phyloP scores from a whole-genome alignment of 305 asterid genomes.

The Fraxinus platypoda region DNA sequence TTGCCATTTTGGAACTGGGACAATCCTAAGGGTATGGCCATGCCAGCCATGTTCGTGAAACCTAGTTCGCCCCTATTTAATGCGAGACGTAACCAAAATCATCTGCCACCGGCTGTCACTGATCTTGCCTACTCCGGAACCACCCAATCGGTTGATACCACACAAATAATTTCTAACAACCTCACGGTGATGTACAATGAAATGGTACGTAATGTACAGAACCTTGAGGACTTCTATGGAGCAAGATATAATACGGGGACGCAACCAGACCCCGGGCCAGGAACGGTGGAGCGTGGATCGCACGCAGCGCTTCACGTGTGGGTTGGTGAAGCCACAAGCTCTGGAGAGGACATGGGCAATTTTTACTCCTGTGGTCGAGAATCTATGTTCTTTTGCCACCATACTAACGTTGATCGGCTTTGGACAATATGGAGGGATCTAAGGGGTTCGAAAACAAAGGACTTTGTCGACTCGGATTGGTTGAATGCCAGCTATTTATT shows the following conservation, averaged over 20 bases:
- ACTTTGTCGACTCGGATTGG: slow-evolving; percentile 38
- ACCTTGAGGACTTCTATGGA: slow-evolving; percentile 15
- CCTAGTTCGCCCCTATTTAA: slow-evolving; percentile 31
- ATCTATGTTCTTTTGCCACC: slow-evolving; percentile 37
- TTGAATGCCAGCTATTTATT: slow-evolving; percentile 34
- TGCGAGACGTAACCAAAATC: slow-evolving; percentile 28
- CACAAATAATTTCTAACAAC: slow-evolving; percentile 31
- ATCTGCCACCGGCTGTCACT: slow-evolving; percentile 24
- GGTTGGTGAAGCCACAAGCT: slow-evolving; percentile 35
- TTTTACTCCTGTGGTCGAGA: slow-evolving; percentile 43
- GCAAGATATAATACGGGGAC: slow-evolving; percentile 7
- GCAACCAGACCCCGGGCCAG: slow-evolving; percentile 26
- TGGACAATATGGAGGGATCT: slow-evolving; percentile 48
- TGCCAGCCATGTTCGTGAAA: slow-evolving; percentile 38
- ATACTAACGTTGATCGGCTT: slow-evolving; percentile 49
- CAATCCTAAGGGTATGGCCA: slow-evolving; percentile 48
- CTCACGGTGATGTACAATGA: slow-evolving; percentile 34
- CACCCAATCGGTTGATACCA: not conserved
- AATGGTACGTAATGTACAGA: slow-evolving; percentile 32
- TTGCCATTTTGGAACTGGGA: slow-evolving; percentile 63
- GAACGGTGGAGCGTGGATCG: slow-evolving; percentile 40
- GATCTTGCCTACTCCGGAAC: slow-evolving; percentile 30
- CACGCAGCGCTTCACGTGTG: slow-evolving; percentile 38
- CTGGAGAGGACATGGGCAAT: slow-evolving; percentile 41
- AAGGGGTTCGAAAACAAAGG: slow-evolving; percentile 28